phyloP scores from a whole-genome alignment of 78 protist genomes.

The Dictyostelium brefeldianum region DNA sequence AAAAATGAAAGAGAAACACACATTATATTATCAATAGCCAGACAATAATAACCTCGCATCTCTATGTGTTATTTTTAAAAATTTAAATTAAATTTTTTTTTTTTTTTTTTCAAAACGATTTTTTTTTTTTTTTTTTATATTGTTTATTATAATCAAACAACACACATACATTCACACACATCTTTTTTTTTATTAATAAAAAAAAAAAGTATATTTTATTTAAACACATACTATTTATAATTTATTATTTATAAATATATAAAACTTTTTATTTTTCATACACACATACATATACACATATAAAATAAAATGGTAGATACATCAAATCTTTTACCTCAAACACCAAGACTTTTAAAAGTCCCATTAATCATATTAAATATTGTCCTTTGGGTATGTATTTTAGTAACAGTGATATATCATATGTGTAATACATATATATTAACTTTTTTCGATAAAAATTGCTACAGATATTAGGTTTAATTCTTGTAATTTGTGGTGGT shows the following conservation, averaged over 20 bases:
- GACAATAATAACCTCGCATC: not conserved
- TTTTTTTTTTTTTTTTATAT: not conserved
- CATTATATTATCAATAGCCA: no score
- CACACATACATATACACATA: not conserved
- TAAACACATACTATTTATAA: no score
- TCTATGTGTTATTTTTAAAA: not conserved
- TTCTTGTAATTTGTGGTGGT: slow-evolving; percentile 47
- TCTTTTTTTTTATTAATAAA: not conserved
- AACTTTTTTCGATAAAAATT: not conserved
- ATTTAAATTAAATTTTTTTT: not conserved
- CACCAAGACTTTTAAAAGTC: slow-evolving; percentile 68
- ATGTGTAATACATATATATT: no score
- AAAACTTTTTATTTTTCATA: not conserved
- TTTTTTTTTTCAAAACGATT: not conserved
- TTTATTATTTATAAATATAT: not conserved
- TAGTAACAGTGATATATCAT: no score
- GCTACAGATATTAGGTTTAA: slow-evolving; percentile 23
- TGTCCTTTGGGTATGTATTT: slow-evolving; percentile 68
- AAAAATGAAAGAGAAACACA: no score
- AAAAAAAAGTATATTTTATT: no score
- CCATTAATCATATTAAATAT: slow-evolving; percentile 68
- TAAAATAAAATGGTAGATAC: slow-evolving; percentile 65
- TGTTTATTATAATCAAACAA: no score
- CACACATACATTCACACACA: no score
- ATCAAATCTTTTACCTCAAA: slow-evolving; percentile 67